Percentiles rank a stretch among this genome's conserved stretches.
Conservation (phyloP, 257 asterid genomes). For the Ligustrum vulgare region DNA sequence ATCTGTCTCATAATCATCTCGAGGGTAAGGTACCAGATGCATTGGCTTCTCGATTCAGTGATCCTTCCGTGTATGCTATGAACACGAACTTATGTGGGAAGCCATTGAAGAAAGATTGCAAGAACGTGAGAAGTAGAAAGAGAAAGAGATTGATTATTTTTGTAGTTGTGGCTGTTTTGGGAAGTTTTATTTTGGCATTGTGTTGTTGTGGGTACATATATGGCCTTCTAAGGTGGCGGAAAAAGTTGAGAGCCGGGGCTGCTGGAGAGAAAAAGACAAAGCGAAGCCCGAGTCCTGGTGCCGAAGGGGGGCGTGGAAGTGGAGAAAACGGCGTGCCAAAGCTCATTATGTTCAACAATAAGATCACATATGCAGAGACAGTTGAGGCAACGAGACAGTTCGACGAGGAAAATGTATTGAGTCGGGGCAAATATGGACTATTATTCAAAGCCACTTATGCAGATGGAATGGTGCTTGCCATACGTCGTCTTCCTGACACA, state of each 20-base stretch:
- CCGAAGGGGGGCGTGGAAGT: conserved; percentile 64
- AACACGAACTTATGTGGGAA: conserved; percentile 61
- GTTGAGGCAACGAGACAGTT: conserved; percentile 78
- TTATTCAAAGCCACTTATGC: conserved; percentile 68
- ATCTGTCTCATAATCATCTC: conserved; percentile 63
- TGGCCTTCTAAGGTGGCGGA: conserved; percentile 63
- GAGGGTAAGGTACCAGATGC: conserved; percentile 72
- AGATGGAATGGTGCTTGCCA: conserved; percentile 87
- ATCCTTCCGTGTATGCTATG: conserved; percentile 57
- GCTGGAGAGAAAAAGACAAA: conserved; percentile 77
- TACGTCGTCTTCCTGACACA: conserved; percentile 66
- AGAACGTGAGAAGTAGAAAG: conserved; percentile 29
- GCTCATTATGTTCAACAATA: conserved; percentile 74
- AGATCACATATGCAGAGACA: conserved; percentile 74
- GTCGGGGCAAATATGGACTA: conserved; percentile 67
- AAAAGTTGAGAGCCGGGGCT: conserved; percentile 51
- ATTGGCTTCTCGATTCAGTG: conserved; percentile 57
- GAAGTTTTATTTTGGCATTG: conserved; percentile 50
- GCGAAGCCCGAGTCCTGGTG: conserved; percentile 77
- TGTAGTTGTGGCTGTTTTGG: conserved; percentile 53
- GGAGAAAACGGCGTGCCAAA: conserved; percentile 76
- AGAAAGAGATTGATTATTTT: conserved; percentile 60
- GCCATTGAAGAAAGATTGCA: conserved; percentile 56
- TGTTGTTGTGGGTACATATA: conserved; percentile 66
- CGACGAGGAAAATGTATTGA: conserved; percentile 80